Base-by-base conservation (phyloP, 495 filamentous ascomycete species). In the Bathelium albidoporum region DNA sequence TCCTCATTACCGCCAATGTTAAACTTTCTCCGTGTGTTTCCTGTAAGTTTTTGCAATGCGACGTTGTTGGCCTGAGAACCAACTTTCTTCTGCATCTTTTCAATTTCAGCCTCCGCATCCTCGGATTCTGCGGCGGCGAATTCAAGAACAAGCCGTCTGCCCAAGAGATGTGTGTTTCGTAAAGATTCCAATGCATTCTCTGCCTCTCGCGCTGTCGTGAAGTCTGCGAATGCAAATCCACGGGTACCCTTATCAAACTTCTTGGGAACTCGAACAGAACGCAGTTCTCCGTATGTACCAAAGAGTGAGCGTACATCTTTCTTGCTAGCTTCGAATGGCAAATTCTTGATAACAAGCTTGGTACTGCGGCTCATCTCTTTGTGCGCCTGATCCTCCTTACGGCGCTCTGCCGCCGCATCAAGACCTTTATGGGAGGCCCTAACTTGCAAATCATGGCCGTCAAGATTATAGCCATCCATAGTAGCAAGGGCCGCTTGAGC, bases 321-420 rank as follows among this genome's bases (percentile, higher is more conserved):
- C 80, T 95, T 96, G 45, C 84, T 88, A 11, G 88, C 87, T 76
- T 97, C 89, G 78, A 99, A 99, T 10, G 94, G 94, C 71, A 99
- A 76, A 78, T 99, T 99, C 80, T 97, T 97, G 79, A 98, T 89
- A 74, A 97, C 88, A 69, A 99, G 86, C 79, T 97, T 97, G 34
- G 91, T 96, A 60, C 83, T 81, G 68, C 84, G 83, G 28, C 81
- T 82, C 2, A 86, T 83, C 18, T 82, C 72, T 73, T 89, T 91
- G 79, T 90, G 94, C 62, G 85, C 85, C 22, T 81, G 83, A 68
- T 96, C 91, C 63, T 90, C 86, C 65, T 85, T 86, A 71, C 86
- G 85, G 60, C 85, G 82, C 73, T 95, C 89, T 71, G 94, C 89
- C 0, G 89, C 92, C 5, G 90, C 90, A 76, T 97, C 91, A 64